Evolutionary conservation across 345 rosid genomes (phyloP).

Genomic region (Brassica napus): DNA sequence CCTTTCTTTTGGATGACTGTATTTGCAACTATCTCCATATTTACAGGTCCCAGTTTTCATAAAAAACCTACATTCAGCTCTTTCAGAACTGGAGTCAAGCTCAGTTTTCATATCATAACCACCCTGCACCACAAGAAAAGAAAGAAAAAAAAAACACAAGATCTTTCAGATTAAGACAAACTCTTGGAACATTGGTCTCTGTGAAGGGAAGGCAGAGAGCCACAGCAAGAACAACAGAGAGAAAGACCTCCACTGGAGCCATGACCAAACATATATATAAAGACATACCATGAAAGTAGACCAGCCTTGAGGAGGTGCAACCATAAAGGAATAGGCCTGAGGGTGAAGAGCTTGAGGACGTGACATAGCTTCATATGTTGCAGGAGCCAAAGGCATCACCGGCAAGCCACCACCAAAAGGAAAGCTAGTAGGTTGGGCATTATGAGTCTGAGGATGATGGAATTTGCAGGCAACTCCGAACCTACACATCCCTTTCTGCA

Average conservation of each 20-base stretch:
- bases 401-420: slow-evolving; percentile 57
- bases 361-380: slow-evolving; percentile 50
- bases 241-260: not conserved
- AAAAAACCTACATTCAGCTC: slow-evolving; percentile 72
- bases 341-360: slow-evolving; percentile 48
- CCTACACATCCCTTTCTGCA: slow-evolving; percentile 75
- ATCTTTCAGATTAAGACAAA: slow-evolving; percentile 14
- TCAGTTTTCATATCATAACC: slow-evolving; percentile 53
- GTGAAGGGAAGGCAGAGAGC: not conserved
- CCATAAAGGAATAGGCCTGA: slow-evolving; percentile 53
- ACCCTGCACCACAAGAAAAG: slow-evolving; percentile 39
- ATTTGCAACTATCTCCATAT: slow-evolving; percentile 83
- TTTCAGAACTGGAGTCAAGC: slow-evolving; percentile 60
- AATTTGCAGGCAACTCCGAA: slow-evolving; percentile 83
- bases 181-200: slow-evolving; percentile 3
- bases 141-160: not conserved
- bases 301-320: slow-evolving; percentile 74
- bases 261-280: not conserved
- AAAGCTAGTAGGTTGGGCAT: slow-evolving; percentile 35
- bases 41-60: slow-evolving; percentile 78
- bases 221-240: not conserved
- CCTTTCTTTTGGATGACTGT: slow-evolving; percentile 78
- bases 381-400: slow-evolving; percentile 57
- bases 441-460: slow-evolving; percentile 63
- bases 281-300: slow-evolving; percentile 61